A percentile compares a stretch with the other conserved stretches of the same genome.
These are phyloP conservation scores for Aspergillus pseudoviridinutans DNA, from an alignment of 2,329 filamentous ascomycete genomes.

Conservation along the genomic window DNA sequence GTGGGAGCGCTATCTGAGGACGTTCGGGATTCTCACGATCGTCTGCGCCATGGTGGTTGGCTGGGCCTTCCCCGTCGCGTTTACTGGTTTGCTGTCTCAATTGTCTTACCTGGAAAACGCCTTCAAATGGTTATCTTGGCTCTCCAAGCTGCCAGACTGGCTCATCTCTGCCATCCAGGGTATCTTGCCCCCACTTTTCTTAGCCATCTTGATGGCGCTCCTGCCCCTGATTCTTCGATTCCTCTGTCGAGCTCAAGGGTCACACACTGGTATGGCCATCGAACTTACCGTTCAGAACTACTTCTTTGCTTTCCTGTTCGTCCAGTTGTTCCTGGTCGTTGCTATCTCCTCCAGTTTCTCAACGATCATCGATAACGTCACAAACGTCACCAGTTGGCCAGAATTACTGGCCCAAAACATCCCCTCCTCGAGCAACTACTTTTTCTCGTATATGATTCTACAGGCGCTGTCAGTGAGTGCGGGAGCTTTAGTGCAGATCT, in stretches of 20 bases:
- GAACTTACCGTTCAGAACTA: conserved; percentile 84
- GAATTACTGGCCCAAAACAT: conserved; percentile 71
- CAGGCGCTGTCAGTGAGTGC: conserved; percentile 89
- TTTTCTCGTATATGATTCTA: conserved; percentile 97
- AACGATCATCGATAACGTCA: conserved; percentile 59
- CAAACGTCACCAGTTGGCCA: conserved; percentile 66
- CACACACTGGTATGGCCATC: conserved; percentile 74
- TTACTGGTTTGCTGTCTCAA: conserved; percentile 78
- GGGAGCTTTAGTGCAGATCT: conserved; percentile 79
- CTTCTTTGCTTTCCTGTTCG: conserved; percentile 91
- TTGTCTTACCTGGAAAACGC: conserved; percentile 64
- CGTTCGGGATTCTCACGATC: conserved; percentile 59
- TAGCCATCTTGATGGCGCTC: conserved; percentile 73
- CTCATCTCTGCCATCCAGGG: conserved; percentile 71
- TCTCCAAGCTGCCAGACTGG: conserved; percentile 57
- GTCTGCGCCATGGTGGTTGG: conserved; percentile 75
- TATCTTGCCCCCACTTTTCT: conserved; percentile 74
- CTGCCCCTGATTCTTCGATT: conserved; percentile 75
- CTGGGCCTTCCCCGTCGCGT: conserved; percentile 87
- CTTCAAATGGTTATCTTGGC: conserved; percentile 67
- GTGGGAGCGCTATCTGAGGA: conserved; percentile 83
- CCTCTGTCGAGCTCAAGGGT: conserved; percentile 69
- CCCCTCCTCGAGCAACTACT: conserved; percentile 88
- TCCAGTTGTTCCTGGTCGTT: conserved; percentile 91
- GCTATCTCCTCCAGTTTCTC: conserved; percentile 76